Conservation (phyloP, 2,329 filamentous ascomycete genomes). For the Chrysoporthe puriensis region DNA sequence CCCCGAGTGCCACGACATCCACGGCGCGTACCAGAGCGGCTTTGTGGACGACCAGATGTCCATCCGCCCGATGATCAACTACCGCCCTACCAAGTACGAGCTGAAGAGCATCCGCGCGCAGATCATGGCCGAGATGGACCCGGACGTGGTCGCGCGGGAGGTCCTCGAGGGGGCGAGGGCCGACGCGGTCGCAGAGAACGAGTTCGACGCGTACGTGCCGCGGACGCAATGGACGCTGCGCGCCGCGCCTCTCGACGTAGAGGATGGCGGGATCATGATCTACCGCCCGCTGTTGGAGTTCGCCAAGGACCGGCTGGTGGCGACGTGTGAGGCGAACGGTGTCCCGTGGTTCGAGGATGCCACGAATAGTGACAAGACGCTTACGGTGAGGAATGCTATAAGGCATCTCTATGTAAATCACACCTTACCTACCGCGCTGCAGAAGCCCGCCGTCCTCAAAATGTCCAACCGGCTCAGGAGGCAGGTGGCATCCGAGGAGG, state of each 20-base stretch:
- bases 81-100: constrained; percentile 35
- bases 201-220: constrained; percentile 32
- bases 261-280: constrained; percentile 68
- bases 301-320: constrained; percentile 72
- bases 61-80: constrained; percentile 43
- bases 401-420: constrained; percentile 65
- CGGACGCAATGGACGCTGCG: constrained; percentile 23
- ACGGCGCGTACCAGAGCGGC: constrained; percentile 72
- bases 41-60: constrained; percentile 50
- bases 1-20: constrained; percentile 81
- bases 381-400: constrained; percentile 82
- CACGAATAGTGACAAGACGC: constrained; percentile 77
- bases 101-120: constrained; percentile 33
- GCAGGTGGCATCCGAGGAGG: constrained; percentile 49
- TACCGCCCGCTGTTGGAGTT: constrained; percentile 73
- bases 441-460: constrained; percentile 64
- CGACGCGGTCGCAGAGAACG: constrained; percentile 29
- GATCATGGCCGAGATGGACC: constrained; percentile 36
- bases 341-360: constrained; percentile 82
- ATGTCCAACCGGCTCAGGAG: constrained; percentile 58
- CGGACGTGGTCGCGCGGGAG: constrained; percentile 30
- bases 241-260: constrained; percentile 45
- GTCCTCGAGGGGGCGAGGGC: constrained; percentile 16
- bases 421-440: constrained; percentile 70
- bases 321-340: constrained; percentile 70